Base-by-base conservation (phyloP, 2,329 filamentous ascomycete species). In the Fusarium secorum region DNA sequence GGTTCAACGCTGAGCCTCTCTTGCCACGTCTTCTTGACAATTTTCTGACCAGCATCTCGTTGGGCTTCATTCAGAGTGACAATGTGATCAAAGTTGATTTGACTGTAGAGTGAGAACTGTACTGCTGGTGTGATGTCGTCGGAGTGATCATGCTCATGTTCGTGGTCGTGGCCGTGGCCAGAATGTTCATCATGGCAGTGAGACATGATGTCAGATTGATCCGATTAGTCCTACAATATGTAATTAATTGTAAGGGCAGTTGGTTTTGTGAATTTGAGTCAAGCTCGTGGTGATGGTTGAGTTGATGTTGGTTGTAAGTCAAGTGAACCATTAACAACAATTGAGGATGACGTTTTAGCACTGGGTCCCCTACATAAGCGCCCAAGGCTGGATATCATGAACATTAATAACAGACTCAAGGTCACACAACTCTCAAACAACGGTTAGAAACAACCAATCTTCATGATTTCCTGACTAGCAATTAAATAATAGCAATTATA, bases 61-160 rank as follows among this genome's bases (percentile, higher is more conserved):
- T 82, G 80, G 15, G 89, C 85, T 82, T 98, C 96, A 80, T 99
- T 99, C 59, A 98, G 83, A 1, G 95, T 96, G 39, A 85, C 89
- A 69, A 99, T 90, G 32, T 90, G 88, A 81, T 93, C 91, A 82
- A 98, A 98, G 79, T 95, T 89, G 81, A 99, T 94, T 79, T 97
- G 92, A 71, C 93, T 90, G 84, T 98, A 98, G 38, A 99, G 90
- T 44, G 94, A 94, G 75, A 91, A 91, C 81, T 98, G 95, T 20
- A 98, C 86, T 3, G 95, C 95, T 1, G 96, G 96, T 4, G 93
- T 95, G 76, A 97, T 89, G 84, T 98, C 95, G 83, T 98, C 93
- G 49, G 89, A 91, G 83, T 98, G 95, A 81, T 97, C 94, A 80
- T 98, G 94, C 44, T 84, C 87, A 64, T 86, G 82, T 75, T 86